Evolutionary conservation across 305 asterid genomes (phyloP), one percentile per base, ranked within the genome.

Genomic region (Caryopteris hybrid): DNA sequence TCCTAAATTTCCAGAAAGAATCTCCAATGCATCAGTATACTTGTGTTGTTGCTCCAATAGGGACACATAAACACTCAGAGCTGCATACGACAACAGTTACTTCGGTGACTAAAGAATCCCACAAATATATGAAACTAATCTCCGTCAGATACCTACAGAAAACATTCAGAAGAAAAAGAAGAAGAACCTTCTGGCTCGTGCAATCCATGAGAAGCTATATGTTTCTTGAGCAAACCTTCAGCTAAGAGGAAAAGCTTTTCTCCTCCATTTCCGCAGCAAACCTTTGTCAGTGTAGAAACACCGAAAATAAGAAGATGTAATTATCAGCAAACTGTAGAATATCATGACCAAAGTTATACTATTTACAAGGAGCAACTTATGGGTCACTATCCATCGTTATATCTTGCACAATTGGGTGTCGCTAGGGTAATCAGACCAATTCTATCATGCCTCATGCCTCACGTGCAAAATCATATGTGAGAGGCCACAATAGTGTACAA

Each of bases 151-250:
- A 72, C 50, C 72, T 51, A 65, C 61, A 42, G 38, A 16, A 67
- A 73, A 72, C 20, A 46, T 54, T 18, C 62, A 38, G 57, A 72
- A 61, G 63, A 72, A 61, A 34, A 58, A 73, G 68, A 60, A 68
- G 60, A 50, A 42, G 46, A 71, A 91, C 99, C 99, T 92, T 92
- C 99, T 16, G 95, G 96, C 76, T 95, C 98, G 60, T 88, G 99
- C 82, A 95, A 84, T 74, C 95, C 84, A 75, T 89, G 97, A 62
- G 98, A 79, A 66, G 90, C 84, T 79, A 89, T 88, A 76, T 95
- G 99, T 85, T 89, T 95, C 91, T 89, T 95, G 74, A 95, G 93
- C 77, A 92, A 76, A 63, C 92, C 98, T 84, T 95, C 98, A 78
- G 99, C 98, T 68, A 95, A 80, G 63, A 58, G 87, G 65, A 89